A percentile compares a stretch with the other conserved stretches of the same genome.
These are phyloP conservation scores for Kwoniella mangroviensis DNA, from an alignment of 768 basidiomycete genomes.

Conservation along the genomic window DNA sequence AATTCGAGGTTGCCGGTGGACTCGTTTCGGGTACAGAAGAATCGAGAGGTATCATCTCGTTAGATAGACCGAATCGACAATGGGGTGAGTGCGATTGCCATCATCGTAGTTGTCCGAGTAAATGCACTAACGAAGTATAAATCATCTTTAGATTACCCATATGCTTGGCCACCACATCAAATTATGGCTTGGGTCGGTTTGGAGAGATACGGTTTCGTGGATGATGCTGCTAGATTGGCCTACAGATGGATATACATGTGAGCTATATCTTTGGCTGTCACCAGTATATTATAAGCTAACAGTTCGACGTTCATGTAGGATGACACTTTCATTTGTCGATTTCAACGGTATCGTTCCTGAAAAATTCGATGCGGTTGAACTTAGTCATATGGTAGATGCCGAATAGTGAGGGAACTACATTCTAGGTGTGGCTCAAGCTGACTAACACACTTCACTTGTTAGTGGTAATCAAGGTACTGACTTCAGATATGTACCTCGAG, in stretches of 20 bases:
- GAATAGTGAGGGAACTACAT: constrained; percentile 68
- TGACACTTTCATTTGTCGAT: constrained; percentile 66
- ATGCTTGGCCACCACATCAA: constrained; percentile 74
- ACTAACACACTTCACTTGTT: not conserved
- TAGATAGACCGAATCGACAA: constrained; percentile 95
- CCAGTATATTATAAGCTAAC: not conserved
- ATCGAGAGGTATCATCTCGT: constrained; percentile 90
- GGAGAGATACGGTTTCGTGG: constrained; percentile 91
- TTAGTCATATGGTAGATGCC: constrained; percentile 94
- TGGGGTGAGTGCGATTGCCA: constrained; percentile 66
- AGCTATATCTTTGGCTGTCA: constrained; percentile 34
- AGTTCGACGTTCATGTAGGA: constrained; percentile 35
- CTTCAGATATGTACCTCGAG: constrained; percentile 95
- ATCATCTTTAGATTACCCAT: constrained; percentile 68
- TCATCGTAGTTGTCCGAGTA: too few species aligned
- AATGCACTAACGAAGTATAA: too few species aligned
- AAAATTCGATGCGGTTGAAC: constrained; percentile 97
- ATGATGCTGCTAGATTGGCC: constrained; percentile 88
- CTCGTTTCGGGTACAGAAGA: constrained; percentile 96
- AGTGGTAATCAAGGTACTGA: constrained; percentile 71
- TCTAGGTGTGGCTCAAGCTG: not conserved
- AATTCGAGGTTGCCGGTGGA: constrained; percentile 95
- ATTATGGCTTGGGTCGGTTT: constrained; percentile 98
- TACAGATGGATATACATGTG: constrained; percentile 99
- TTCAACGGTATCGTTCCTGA: constrained; percentile 98